Percentiles rank a stretch among this genome's conserved stretches.
Evolutionary conservation across 257 asterid genomes (phyloP).

Genomic region (Linderniella brevidens): DNA sequence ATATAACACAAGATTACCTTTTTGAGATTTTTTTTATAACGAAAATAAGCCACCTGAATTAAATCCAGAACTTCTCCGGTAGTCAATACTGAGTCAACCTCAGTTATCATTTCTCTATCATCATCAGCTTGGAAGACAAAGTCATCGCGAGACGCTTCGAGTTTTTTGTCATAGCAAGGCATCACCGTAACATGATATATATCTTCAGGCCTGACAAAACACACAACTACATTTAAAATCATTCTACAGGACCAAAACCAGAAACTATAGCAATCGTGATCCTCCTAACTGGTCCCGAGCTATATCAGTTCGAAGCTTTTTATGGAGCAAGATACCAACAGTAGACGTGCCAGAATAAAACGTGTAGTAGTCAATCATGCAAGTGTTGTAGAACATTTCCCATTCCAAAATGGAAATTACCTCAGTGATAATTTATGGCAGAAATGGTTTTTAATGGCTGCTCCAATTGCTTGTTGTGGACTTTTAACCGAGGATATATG

Average conservation of each 20-base stretch:
- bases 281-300: too few species aligned
- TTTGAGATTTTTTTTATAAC: too few species aligned
- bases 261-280: too few species aligned
- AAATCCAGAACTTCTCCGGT: constrained; percentile 89
- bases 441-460: constrained; percentile 49
- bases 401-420: constrained; percentile 17
- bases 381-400: too few species aligned
- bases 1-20: too few species aligned
- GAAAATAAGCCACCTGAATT: constrained; percentile 38
- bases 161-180: constrained; percentile 99
- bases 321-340: too few species aligned
- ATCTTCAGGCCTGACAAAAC: constrained; percentile 60
- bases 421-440: constrained; percentile 45
- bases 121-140: constrained; percentile 53
- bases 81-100: constrained; percentile 92
- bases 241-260: too few species aligned
- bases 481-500: constrained; percentile 92
- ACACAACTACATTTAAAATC: too few species aligned
- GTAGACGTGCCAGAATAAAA: too few species aligned
- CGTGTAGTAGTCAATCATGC: too few species aligned
- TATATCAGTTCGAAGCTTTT: too few species aligned
- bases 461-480: constrained; percentile 93
- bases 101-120: constrained; percentile 42
- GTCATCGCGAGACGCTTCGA: constrained; percentile 93
- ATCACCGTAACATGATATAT: constrained; percentile 89